Evolutionary conservation across 2,329 filamentous ascomycete genomes (phyloP).

Genomic region (Massarina eburnea): DNA sequence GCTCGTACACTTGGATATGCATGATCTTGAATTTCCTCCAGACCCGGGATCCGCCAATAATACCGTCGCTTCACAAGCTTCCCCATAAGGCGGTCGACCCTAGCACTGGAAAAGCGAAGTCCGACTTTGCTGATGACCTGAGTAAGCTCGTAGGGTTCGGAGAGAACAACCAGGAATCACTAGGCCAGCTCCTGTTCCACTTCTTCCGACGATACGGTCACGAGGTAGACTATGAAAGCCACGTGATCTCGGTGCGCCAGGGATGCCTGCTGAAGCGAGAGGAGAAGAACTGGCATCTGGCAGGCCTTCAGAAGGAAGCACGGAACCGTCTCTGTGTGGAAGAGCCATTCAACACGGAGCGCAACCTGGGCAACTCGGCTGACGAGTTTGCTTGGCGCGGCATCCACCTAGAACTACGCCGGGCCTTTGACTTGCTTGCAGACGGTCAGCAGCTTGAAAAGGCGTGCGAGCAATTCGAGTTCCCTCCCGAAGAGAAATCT

Average conservation of each 20-base stretch:
- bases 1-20: slow-evolving; percentile 99
- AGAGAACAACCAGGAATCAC: slow-evolving; percentile 73
- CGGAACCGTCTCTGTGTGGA: slow-evolving; percentile 86
- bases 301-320: slow-evolving; percentile 49
- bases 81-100: slow-evolving; percentile 63
- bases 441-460: slow-evolving; percentile 73
- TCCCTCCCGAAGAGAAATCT: slow-evolving; percentile 75
- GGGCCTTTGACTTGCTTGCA: slow-evolving; percentile 81
- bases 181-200: slow-evolving; percentile 86
- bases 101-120: slow-evolving; percentile 63
- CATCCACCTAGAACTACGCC: slow-evolving; percentile 83
- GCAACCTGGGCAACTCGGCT: slow-evolving; percentile 94
- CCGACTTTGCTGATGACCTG: slow-evolving; percentile 85
- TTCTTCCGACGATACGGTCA: slow-evolving; percentile 96
- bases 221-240: slow-evolving; percentile 85
- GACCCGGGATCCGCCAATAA: slow-evolving; percentile 76
- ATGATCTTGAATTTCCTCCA: slow-evolving; percentile 97
- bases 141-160: slow-evolving; percentile 74
- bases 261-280: slow-evolving; percentile 77
- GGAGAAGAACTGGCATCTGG: slow-evolving; percentile 85
- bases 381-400: slow-evolving; percentile 94
- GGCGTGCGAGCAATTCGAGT: slow-evolving; percentile 86
- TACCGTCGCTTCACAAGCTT: slow-evolving; percentile 81
- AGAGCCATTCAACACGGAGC: slow-evolving; percentile 87
- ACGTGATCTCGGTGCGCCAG: slow-evolving; percentile 80